Percentiles rank a stretch among this genome's conserved stretches.
These are phyloP conservation scores for Intubia oerlemansii DNA, from an alignment of 2,329 filamentous ascomycete species.

Conservation along the genomic window DNA sequence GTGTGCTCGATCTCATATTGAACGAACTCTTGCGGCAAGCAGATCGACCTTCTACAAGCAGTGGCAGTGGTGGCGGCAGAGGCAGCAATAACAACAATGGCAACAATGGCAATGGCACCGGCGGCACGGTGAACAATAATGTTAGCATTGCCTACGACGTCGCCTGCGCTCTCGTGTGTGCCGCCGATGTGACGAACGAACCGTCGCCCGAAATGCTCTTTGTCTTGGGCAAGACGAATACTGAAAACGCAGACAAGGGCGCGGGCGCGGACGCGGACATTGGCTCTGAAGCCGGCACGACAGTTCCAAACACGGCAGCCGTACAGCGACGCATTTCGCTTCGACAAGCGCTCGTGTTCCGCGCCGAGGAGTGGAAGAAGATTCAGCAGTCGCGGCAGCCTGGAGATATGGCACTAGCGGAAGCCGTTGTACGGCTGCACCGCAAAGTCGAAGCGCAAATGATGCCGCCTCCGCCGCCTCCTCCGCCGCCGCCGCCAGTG, in stretches of 20 bases:
- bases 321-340: constrained; percentile 31
- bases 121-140: too few species aligned
- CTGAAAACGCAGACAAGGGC: neutral
- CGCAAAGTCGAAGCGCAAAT: constrained; percentile 46
- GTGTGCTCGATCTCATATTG: constrained; percentile 38
- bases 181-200: constrained; percentile 31
- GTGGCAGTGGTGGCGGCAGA: too few species aligned
- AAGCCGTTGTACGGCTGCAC: constrained; percentile 40
- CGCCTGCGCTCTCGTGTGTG: constrained; percentile 45
- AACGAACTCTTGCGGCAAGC: constrained; percentile 46
- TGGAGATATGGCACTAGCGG: constrained; percentile 30
- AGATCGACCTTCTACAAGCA: too few species aligned
- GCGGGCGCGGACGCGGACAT: neutral
- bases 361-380: constrained; percentile 34
- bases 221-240: neutral
- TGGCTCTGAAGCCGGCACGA: constrained; percentile 7
- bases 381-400: constrained; percentile 22
- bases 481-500: constrained; percentile 1
- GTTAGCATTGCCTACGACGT: constrained; percentile 46
- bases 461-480: constrained; percentile 12
- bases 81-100: too few species aligned
- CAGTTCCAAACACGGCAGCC: constrained; percentile 15
- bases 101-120: too few species aligned
- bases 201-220: constrained; percentile 12
- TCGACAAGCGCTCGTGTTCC: constrained; percentile 34